Percentiles rank a stretch among this genome's conserved stretches.
Evolutionary conservation across 2,329 filamentous ascomycete genomes (phyloP).

Genomic region (Xylariales sp.): DNA sequence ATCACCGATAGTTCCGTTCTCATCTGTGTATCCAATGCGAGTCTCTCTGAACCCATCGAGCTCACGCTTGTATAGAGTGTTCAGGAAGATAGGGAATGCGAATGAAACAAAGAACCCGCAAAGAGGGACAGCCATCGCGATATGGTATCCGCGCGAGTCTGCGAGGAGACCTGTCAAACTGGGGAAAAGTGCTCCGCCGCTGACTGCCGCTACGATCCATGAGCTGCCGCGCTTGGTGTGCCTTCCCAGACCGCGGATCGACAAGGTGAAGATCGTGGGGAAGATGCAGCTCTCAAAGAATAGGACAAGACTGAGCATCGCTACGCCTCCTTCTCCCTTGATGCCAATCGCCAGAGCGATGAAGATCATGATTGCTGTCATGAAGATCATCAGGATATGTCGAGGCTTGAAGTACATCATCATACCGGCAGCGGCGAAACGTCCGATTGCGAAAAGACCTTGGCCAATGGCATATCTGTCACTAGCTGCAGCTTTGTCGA

Average conservation of each 20-base stretch:
- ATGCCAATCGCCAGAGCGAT: slow-evolving; percentile 7
- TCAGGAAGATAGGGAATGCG: slow-evolving; percentile 7
- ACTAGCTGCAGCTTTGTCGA: slow-evolving; percentile 2
- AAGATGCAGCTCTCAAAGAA: slow-evolving; percentile 9
- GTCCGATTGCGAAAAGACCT: slow-evolving; percentile 6
- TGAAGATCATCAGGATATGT: slow-evolving; percentile 6
- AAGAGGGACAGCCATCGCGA: slow-evolving; percentile 4
- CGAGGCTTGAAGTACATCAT: slow-evolving; percentile 10
- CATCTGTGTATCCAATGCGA: slow-evolving; percentile 5
- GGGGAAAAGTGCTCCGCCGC: slow-evolving; percentile 6
- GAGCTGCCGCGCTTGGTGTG: slow-evolving; percentile 7
- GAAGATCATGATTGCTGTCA: slow-evolving; percentile 8
- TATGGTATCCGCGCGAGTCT: slow-evolving; percentile 7
- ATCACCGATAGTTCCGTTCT: slow-evolving; percentile 5
- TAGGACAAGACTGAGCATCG: slow-evolving; percentile 7
- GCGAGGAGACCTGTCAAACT: slow-evolving; percentile 6
- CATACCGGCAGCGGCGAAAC: slow-evolving; percentile 6
- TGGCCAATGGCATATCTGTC: slow-evolving; percentile 7
- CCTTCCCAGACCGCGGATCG: slow-evolving; percentile 6
- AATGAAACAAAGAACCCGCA: slow-evolving; percentile 6
- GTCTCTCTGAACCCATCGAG: slow-evolving; percentile 9
- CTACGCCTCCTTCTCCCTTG: slow-evolving; percentile 6
- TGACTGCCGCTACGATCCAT: slow-evolving; percentile 6
- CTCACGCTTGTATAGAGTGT: slow-evolving; percentile 8
- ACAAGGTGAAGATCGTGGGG: slow-evolving; percentile 8